Conservation (phyloP, 2,329 filamentous ascomycete species). For the Ophiosphaerella korrae region DNA sequence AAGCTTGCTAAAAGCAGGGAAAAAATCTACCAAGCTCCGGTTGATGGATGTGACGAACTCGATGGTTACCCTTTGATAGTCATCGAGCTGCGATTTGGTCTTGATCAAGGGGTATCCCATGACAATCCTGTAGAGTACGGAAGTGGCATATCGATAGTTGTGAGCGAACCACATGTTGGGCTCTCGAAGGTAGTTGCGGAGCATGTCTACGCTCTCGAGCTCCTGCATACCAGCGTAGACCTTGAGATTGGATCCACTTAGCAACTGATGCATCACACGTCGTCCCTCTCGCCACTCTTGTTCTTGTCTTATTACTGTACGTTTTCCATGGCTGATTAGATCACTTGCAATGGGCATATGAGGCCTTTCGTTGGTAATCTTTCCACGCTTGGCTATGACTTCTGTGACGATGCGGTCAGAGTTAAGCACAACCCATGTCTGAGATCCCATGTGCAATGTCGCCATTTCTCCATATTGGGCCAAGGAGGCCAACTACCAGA, state of each 20-base stretch:
- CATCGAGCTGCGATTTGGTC: slow-evolving; percentile 41
- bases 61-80: slow-evolving; percentile 46
- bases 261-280: slow-evolving; percentile 48
- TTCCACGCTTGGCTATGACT: slow-evolving; percentile 47
- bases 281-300: slow-evolving; percentile 46
- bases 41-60: slow-evolving; percentile 46
- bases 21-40: slow-evolving; percentile 46
- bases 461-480: slow-evolving; percentile 40
- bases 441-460: slow-evolving; percentile 40
- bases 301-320: slow-evolving; percentile 43
- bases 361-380: slow-evolving; percentile 42
- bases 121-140: slow-evolving; percentile 46
- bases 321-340: slow-evolving; percentile 42
- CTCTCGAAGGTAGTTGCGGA: slow-evolving; percentile 42
- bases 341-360: slow-evolving; percentile 45
- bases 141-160: slow-evolving; percentile 50
- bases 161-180: slow-evolving; percentile 48
- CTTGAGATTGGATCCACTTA: slow-evolving; percentile 44
- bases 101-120: slow-evolving; percentile 42
- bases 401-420: slow-evolving; percentile 47
- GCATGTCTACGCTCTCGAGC: slow-evolving; percentile 44
- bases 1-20: slow-evolving; percentile 41
- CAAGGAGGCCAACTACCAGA: not conserved
- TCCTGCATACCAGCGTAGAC: slow-evolving; percentile 45
- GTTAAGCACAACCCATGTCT: slow-evolving; percentile 54